These are phyloP conservation scores for Leccinum subrobustum DNA, from an alignment of 1,284 basidiomycete genomes.

Conservation along the genomic window DNA sequence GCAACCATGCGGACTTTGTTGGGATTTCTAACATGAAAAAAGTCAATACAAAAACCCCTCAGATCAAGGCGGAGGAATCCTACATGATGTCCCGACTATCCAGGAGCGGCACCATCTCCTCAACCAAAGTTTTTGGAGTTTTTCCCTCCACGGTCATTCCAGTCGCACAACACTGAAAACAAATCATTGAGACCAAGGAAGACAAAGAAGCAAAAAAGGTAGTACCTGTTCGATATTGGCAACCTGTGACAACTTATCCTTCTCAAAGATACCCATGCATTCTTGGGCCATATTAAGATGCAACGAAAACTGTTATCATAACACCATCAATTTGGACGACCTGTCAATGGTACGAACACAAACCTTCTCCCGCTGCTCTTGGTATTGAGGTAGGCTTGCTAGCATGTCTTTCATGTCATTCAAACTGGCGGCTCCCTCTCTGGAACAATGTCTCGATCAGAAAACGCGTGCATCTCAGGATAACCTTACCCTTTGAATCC, in stretches of 20 bases:
- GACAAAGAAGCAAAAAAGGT: neutral
- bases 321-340: neutral
- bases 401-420: conserved; percentile 99
- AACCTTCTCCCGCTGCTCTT: conserved; percentile 93
- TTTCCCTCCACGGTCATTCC: conserved; percentile 88
- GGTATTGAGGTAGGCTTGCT: conserved; percentile 91
- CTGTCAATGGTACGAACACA: neutral
- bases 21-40: conserved; percentile 53
- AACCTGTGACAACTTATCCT: conserved; percentile 80
- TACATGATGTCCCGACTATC: conserved; percentile 85
- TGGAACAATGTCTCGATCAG: conserved; percentile 26
- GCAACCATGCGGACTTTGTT: conserved; percentile 98
- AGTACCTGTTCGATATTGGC: conserved; percentile 92
- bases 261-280: conserved; percentile 93
- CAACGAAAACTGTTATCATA: conserved; percentile 74
- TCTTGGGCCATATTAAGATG: conserved; percentile 98
- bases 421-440: conserved; percentile 81
- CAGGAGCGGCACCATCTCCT: conserved; percentile 97
- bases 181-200: conserved; percentile 1
- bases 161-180: conserved; percentile 81
- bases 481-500: conserved; percentile 78
- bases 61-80: conserved; percentile 24
- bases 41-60: neutral
- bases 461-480: neutral
- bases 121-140: conserved; percentile 88